Conservation (phyloP, 2,329 filamentous ascomycete genomes). For the Hypoxylon sp. region DNA sequence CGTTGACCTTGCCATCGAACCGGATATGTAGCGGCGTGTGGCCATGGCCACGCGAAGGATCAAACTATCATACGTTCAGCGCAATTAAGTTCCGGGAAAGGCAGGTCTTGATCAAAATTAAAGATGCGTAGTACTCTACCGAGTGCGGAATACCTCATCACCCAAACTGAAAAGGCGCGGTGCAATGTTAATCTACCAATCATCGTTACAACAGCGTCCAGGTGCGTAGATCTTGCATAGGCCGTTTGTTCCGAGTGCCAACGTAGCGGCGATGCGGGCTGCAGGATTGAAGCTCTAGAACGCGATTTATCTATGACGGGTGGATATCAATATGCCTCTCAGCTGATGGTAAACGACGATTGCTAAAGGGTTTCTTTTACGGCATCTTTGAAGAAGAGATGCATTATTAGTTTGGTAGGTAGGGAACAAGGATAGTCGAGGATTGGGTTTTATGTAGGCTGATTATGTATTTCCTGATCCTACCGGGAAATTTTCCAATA, state of each 20-base stretch:
- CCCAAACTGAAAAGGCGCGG: slow-evolving; percentile 1
- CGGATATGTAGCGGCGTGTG: slow-evolving; percentile 10
- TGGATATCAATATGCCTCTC: background rate
- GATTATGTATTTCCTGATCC: too few relatives aligned
- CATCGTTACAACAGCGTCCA: slow-evolving; percentile 15
- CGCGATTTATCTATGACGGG: background rate
- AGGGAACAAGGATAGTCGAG: slow-evolving; percentile 4
- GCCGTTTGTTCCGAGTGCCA: slow-evolving; percentile 20
- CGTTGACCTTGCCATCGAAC: slow-evolving; percentile 24
- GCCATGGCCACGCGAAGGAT: slow-evolving; percentile 28
- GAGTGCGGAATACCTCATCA: slow-evolving; percentile 7
- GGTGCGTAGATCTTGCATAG: slow-evolving; percentile 28
- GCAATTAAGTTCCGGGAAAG: slow-evolving; percentile 23
- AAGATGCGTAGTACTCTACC: slow-evolving; percentile 25
- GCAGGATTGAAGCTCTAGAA: background rate
- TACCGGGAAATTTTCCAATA: background rate
- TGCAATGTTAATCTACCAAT: slow-evolving; percentile 30
- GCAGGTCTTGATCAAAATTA: slow-evolving; percentile 25
- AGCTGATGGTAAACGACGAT: background rate
- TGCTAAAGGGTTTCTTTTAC: background rate
- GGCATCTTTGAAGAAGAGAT: background rate
- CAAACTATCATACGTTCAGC: slow-evolving; percentile 12
- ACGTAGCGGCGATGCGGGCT: slow-evolving; percentile 6
- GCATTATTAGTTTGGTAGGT: background rate
- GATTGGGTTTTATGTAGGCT: background rate